Evolutionary conservation across 192 early-diverging fungal species (phyloP).

Genomic region (Backusella westeae): DNA sequence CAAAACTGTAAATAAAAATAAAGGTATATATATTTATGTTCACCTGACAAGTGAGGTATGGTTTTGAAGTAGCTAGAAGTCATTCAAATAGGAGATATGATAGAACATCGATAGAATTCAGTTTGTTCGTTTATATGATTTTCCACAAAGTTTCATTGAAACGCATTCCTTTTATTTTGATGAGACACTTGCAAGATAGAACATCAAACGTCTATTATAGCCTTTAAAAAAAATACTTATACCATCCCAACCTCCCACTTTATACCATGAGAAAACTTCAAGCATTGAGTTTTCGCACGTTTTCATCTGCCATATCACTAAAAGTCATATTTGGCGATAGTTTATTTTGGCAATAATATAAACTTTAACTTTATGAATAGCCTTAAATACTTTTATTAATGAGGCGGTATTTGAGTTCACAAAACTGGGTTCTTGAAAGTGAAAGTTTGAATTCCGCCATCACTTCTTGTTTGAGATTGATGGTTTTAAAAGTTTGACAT

Average conservation of each 20-base stretch:
- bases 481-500: neutral
- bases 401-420: neutral
- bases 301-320: neutral
- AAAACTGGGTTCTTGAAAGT: neutral
- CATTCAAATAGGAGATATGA: too few relatives aligned
- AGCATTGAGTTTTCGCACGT: neutral
- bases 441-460: neutral
- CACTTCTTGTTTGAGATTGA: neutral
- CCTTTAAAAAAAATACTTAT: too few relatives aligned
- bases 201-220: too few relatives aligned
- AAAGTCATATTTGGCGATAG: neutral
- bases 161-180: too few relatives aligned
- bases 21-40: too few relatives aligned
- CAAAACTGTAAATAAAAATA: neutral
- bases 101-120: too few relatives aligned
- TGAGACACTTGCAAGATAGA: too few relatives aligned
- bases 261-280: neutral
- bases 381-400: neutral
- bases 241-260: neutral
- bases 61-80: too few relatives aligned
- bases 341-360: neutral
- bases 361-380: neutral
- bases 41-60: too few relatives aligned
- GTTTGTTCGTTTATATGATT: too few relatives aligned
- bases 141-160: too few relatives aligned